Conservation (phyloP, 2,329 filamentous ascomycete species). For the Furcasterigmium furcatum region DNA sequence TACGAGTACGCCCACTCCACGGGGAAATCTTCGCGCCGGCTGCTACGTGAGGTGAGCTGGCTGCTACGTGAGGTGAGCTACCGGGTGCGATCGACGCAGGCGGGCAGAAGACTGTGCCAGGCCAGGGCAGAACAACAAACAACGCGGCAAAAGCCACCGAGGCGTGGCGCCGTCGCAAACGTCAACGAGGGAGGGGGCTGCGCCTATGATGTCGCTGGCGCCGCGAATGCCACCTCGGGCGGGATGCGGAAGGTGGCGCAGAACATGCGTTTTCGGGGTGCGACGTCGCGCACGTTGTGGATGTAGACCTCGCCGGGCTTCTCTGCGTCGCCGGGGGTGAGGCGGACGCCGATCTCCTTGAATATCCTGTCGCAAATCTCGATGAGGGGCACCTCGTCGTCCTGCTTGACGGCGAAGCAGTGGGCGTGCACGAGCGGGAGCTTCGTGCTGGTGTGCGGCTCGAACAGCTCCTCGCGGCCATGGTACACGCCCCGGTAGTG, state of each 20-base stretch:
- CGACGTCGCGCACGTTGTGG: constrained; percentile 78
- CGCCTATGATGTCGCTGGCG: constrained; percentile 14
- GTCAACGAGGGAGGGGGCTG: too few species aligned
- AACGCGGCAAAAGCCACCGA: too few species aligned
- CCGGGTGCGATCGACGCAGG: too few species aligned
- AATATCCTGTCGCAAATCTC: constrained; percentile 40
- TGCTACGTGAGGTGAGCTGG: too few species aligned
- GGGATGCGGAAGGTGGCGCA: constrained; percentile 91
- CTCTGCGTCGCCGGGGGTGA: constrained; percentile 41
- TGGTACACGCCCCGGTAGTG: constrained; percentile 77
- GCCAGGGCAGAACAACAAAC: too few species aligned
- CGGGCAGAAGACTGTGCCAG: too few species aligned
- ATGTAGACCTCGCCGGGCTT: constrained; percentile 50
- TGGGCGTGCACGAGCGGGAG: constrained; percentile 90
- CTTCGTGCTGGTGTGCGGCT: constrained; percentile 51
- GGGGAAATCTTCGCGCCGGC: too few species aligned
- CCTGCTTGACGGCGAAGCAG: constrained; percentile 83
- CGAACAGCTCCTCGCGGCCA: constrained; percentile 65
- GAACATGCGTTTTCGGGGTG: constrained; percentile 94
- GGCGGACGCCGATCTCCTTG: constrained; percentile 34
- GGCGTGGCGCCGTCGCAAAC: too few species aligned
- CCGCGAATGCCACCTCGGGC: constrained; percentile 74
- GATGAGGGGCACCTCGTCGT: constrained; percentile 63
- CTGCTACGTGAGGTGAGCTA: too few species aligned
- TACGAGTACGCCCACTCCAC: too few species aligned